These are phyloP conservation scores for Daldinia concentrica DNA, from an alignment of 495 filamentous ascomycete species.

Conservation along the genomic window DNA sequence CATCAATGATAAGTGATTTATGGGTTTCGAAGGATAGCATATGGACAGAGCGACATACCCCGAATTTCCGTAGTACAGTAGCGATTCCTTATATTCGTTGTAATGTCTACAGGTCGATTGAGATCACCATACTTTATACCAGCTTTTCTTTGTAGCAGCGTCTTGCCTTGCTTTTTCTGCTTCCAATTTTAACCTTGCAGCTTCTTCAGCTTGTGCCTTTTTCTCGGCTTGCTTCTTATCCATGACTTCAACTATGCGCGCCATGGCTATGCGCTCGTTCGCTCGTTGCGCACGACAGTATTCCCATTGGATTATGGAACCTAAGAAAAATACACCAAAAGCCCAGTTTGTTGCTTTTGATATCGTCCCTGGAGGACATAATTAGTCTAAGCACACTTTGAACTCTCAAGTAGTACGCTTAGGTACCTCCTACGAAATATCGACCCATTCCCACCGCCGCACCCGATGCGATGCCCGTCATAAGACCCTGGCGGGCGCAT, in stretches of 20 bases:
- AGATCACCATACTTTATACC: slow-evolving; percentile 64
- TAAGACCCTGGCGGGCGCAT: slow-evolving; percentile 81
- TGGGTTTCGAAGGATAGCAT: slow-evolving; percentile 1
- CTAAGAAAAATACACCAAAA: slow-evolving; percentile 73
- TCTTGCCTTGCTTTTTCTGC: slow-evolving; percentile 56
- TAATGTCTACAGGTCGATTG: not conserved
- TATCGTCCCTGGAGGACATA: slow-evolving; percentile 48
- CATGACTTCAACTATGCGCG: slow-evolving; percentile 81
- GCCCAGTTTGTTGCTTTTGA: slow-evolving; percentile 81
- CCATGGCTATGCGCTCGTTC: slow-evolving; percentile 79
- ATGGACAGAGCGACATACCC: slow-evolving; percentile 14
- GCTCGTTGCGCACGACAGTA: slow-evolving; percentile 77
- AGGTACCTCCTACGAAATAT: slow-evolving; percentile 76
- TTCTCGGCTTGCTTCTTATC: slow-evolving; percentile 73
- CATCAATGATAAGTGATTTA: slow-evolving; percentile 10
- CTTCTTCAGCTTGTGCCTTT: slow-evolving; percentile 49
- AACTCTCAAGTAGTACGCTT: slow-evolving; percentile 23
- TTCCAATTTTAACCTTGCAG: slow-evolving; percentile 60
- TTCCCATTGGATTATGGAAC: slow-evolving; percentile 75
- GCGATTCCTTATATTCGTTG: not conserved
- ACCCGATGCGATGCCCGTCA: slow-evolving; percentile 82
- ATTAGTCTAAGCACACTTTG: slow-evolving; percentile 20
- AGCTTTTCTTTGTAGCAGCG: slow-evolving; percentile 51
- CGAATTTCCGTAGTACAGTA: slow-evolving; percentile 17
- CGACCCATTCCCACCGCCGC: slow-evolving; percentile 76